These are phyloP conservation scores for Eremothecium cymbalariae DNA, from an alignment of 1,139 yeast genomes.

Conservation along the genomic window DNA sequence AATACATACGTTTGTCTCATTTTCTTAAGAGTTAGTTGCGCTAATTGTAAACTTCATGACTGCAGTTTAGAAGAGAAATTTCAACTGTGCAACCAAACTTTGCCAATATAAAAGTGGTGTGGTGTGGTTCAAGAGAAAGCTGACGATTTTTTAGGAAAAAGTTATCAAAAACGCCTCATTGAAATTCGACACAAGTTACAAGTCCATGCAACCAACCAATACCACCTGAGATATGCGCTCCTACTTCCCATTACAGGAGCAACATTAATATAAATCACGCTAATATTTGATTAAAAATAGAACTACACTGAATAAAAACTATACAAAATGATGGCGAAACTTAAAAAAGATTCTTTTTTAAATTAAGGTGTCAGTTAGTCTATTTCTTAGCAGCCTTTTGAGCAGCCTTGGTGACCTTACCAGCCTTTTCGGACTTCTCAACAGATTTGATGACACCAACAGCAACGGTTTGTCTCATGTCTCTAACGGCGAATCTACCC, in stretches of 20 bases:
- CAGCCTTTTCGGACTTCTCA: constrained; percentile 84
- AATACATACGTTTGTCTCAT: background rate
- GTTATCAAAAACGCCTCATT: too few relatives aligned
- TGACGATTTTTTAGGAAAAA: too few relatives aligned
- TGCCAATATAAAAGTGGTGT: too few relatives aligned
- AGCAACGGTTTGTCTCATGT: constrained; percentile 99
- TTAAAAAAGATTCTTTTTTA: constrained; percentile 2
- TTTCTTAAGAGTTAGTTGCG: too few relatives aligned
- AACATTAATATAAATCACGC: constrained; percentile 7
- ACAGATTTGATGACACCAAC: constrained; percentile 99
- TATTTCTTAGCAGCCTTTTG: constrained; percentile 97
- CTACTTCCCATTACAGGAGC: too few relatives aligned
- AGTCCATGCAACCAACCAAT: too few relatives aligned
- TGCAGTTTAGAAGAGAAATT: too few relatives aligned
- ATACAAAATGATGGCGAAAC: constrained; percentile 6
- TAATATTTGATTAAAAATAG: constrained; percentile 8
- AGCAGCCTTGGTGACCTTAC: constrained; percentile 99
- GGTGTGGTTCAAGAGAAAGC: too few relatives aligned
- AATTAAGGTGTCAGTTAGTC: constrained; percentile 10
- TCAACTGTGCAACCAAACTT: too few relatives aligned
- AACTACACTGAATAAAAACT: constrained; percentile 8
- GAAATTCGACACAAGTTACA: too few relatives aligned
- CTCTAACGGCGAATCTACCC: constrained; percentile 99
- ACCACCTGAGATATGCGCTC: too few relatives aligned
- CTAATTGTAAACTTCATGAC: too few relatives aligned